Percentiles rank a stretch among this genome's conserved stretches.
Conservation (phyloP, 805 yeast species). For the Wickerhamiella musiphila region DNA sequence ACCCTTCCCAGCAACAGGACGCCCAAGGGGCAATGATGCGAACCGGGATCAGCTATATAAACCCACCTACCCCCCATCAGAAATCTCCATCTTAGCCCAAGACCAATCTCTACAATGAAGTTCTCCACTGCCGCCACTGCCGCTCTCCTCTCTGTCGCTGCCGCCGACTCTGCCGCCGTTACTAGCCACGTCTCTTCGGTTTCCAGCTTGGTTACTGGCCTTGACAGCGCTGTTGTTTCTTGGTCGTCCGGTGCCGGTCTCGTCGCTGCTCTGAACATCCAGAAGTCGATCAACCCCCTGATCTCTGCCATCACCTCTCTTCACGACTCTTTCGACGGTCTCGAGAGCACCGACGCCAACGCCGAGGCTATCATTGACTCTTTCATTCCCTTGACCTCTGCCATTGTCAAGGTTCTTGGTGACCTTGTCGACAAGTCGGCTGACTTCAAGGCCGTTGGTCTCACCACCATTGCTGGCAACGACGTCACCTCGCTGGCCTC, state of each 20-base stretch:
- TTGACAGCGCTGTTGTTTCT: constrained; percentile 5
- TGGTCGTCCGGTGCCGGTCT: constrained; percentile 12
- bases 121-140: too few species aligned
- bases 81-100: too few species aligned
- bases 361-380: too few species aligned
- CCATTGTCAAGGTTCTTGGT: constrained; percentile 3
- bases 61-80: too few species aligned
- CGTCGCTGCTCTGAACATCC: constrained; percentile 15
- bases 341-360: too few species aligned
- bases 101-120: too few species aligned
- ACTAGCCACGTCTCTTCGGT: background rate
- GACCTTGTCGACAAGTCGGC: constrained; percentile 9
- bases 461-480: constrained; percentile 8
- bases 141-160: background rate
- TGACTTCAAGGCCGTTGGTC: constrained; percentile 7
- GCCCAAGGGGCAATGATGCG: too few species aligned
- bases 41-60: too few species aligned
- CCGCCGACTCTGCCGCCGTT: background rate
- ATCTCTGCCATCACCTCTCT: constrained; percentile 8
- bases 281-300: constrained; percentile 7
- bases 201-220: background rate
- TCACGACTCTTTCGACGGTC: too few species aligned
- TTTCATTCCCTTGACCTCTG: too few species aligned
- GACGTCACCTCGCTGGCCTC: constrained; percentile 8
- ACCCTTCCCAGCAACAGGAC: too few species aligned